A percentile compares a stretch with the other conserved stretches of the same genome.
phyloP scores from a whole-genome alignment of 208 protist genomes.

The Acanthamoeba lenticulata region DNA sequence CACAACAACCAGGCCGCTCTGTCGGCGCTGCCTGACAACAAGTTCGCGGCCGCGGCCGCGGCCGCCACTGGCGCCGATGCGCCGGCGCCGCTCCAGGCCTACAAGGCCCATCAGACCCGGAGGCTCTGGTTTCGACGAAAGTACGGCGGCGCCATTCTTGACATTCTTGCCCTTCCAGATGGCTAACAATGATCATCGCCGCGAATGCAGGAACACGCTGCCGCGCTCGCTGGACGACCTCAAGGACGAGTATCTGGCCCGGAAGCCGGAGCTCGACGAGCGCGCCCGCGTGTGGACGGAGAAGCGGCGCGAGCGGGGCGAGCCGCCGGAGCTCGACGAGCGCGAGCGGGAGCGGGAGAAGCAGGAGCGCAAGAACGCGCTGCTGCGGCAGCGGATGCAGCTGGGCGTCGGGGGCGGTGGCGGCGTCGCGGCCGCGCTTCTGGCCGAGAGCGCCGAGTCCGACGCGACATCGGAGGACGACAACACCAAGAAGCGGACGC shows the following conservation, averaged over 20 bases:
- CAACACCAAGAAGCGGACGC: background rate
- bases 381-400: no score
- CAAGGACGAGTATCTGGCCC: background rate
- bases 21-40: no score
- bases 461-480: background rate
- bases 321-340: background rate
- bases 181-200: no score
- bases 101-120: background rate
- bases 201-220: background rate
- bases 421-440: background rate
- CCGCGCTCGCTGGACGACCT: background rate
- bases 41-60: no score
- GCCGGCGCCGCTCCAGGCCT: no score
- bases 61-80: no score
- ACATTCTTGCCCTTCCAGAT: no score
- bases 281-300: background rate
- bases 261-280: slow-evolving; percentile 4
- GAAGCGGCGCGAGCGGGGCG: background rate
- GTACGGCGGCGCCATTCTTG: background rate
- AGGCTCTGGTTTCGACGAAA: background rate
- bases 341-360: background rate
- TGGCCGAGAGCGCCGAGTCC: background rate
- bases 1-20: no score
- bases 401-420: no score
- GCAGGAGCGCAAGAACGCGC: background rate